Conservation (phyloP, 345 rosid genomes). For the Hevea brasiliensis region DNA sequence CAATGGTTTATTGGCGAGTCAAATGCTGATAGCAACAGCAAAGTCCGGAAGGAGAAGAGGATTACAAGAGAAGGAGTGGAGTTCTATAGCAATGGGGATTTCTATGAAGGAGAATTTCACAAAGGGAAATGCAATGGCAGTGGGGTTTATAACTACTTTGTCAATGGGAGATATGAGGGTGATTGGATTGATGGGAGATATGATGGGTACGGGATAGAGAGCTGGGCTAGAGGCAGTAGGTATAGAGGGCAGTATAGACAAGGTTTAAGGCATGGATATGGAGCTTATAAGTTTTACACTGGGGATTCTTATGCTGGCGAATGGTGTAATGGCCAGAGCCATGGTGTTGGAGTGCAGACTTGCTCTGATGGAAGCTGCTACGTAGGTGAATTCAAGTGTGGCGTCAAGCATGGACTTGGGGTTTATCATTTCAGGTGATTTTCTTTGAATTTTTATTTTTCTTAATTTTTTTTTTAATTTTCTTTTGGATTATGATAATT, state of each 20-base stretch:
- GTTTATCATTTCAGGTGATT: constrained; percentile 84
- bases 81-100: constrained; percentile 83
- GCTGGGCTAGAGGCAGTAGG: constrained; percentile 92
- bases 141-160: constrained; percentile 78
- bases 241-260: constrained; percentile 82
- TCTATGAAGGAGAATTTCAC: constrained; percentile 89
- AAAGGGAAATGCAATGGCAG: constrained; percentile 88
- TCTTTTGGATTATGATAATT: neutral
- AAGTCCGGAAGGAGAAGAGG: constrained; percentile 19
- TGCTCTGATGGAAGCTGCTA: constrained; percentile 88
- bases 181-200: constrained; percentile 92
- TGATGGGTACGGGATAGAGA: constrained; percentile 89
- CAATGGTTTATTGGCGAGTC: constrained; percentile 88
- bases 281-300: constrained; percentile 76
- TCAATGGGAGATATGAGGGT: constrained; percentile 87
- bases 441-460: neutral
- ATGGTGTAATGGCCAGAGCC: constrained; percentile 95
- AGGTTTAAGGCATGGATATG: constrained; percentile 80
- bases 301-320: constrained; percentile 93
- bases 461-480: neutral
- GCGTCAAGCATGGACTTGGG: constrained; percentile 91
- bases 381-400: constrained; percentile 80
- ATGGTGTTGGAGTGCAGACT: constrained; percentile 81
- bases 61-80: constrained; percentile 74
- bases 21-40: constrained; percentile 17